Evolutionary conservation across 345 rosid genomes (phyloP), one percentile per base, ranked within the genome.

Genomic region (Pugionium dolabratum): DNA sequence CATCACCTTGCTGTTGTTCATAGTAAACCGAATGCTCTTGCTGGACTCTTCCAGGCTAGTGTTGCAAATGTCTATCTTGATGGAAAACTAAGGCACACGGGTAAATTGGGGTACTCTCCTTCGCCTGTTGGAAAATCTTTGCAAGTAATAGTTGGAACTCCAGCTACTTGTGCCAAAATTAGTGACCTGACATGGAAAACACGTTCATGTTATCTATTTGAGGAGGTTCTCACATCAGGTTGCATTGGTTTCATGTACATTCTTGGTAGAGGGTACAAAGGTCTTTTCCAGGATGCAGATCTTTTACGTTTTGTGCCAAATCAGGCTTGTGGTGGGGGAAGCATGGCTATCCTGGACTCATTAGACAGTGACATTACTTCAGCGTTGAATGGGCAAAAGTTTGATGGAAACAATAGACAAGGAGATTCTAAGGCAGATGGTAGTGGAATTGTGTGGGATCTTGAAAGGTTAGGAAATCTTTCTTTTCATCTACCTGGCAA

Each of bases 1-100:
- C 91, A 92, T 82, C 98, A 92, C 86, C 96, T 92, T 76, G 98
- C 92, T 39, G 86, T 92, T 80, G 90, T 92, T 61, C 98, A 92
- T 76, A 89, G 93, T 79, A 92, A 92, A 77, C 98, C 98, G 26
- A 92, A 82, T 81, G 98, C 96, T 59, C 90, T 92, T 59, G 88
- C 98, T 79, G 98, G 98, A 67, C 78, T 92, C 26, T 92, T 92
- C 76, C 96, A 92, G 80, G 88, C 98, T 61, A 89, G 96, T 71
- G 75, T 89, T 79, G 98, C 98, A 39, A 73, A 79, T 75, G 96
- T 92, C 29, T 92, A 92, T 78, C 79, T 92, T 55, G 80, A 92
- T 81, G 98, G 98, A 78, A 87, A 85, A 79, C 84, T 89, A 59
- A 83, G 92, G 59, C 89, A 92, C 75, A 89, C 86, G 5, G 98